These are phyloP conservation scores for Choricystis sp. DNA, from an alignment of 139 green algal species.

Conservation along the genomic window DNA sequence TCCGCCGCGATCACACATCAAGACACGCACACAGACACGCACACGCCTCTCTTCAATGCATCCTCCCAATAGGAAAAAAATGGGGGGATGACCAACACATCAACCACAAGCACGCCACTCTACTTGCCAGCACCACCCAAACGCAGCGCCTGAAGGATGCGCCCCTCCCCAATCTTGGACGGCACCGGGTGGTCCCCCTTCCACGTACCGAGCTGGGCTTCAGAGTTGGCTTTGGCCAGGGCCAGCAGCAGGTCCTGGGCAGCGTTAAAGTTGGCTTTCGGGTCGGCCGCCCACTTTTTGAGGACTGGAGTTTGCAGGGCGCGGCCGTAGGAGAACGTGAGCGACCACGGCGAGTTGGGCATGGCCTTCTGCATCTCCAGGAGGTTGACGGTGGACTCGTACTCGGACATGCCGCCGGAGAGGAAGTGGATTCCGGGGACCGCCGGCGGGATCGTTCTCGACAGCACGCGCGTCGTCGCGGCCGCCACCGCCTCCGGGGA, in stretches of 20 bases:
- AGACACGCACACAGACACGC: no score
- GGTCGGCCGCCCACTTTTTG: slow-evolving; percentile 38
- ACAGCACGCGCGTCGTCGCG: slow-evolving; percentile 40
- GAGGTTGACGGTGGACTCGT: slow-evolving; percentile 74
- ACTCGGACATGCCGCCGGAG: slow-evolving; percentile 58
- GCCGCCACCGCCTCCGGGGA: slow-evolving; percentile 44
- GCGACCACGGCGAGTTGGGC: slow-evolving; percentile 64
- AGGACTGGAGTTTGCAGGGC: slow-evolving; percentile 50
- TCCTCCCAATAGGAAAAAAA: no score
- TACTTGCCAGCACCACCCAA: slow-evolving; percentile 46
- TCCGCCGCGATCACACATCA: no score
- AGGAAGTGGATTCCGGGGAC: slow-evolving; percentile 23
- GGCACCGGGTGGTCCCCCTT: slow-evolving; percentile 49
- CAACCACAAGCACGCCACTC: neutral
- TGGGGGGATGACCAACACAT: slow-evolving; percentile 2
- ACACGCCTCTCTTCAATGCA: no score
- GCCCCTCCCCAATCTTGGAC: slow-evolving; percentile 39
- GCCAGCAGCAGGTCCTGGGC: slow-evolving; percentile 46
- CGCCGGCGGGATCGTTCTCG: slow-evolving; percentile 46
- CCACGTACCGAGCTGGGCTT: slow-evolving; percentile 53
- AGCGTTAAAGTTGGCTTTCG: slow-evolving; percentile 30
- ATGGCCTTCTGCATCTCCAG: slow-evolving; percentile 39
- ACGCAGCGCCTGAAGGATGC: slow-evolving; percentile 49
- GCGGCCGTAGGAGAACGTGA: slow-evolving; percentile 82
- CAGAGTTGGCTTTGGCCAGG: slow-evolving; percentile 50